phyloP scores from a whole-genome alignment of 768 basidiomycete species.

The Leccinum obscurum region DNA sequence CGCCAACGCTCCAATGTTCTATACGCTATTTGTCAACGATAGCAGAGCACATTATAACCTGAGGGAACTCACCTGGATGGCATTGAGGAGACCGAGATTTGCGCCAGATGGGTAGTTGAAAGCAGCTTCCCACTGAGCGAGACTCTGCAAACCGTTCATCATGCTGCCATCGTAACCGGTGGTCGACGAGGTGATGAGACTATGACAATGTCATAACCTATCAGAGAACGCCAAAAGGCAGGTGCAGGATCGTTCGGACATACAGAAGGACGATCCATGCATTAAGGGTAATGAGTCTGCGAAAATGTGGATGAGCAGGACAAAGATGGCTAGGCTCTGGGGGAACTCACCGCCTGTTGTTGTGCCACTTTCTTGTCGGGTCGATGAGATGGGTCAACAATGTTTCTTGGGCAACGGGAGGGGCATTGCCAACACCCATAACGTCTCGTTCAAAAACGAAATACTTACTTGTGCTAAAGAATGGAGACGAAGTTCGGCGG shows the following conservation, averaged over 20 bases:
- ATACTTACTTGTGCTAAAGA: not conserved
- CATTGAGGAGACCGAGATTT: not conserved
- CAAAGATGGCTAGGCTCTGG: not conserved
- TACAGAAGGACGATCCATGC: not conserved
- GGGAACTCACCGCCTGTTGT: not conserved
- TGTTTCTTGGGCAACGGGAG: not conserved
- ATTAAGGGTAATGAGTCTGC: not conserved
- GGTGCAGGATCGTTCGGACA: not conserved
- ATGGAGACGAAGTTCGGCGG: not conserved
- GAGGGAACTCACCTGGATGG: not conserved
- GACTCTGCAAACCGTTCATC: not conserved
- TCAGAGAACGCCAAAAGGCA: not conserved
- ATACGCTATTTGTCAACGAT: not conserved
- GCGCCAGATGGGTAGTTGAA: not conserved
- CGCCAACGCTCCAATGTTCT: not conserved
- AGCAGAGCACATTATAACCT: not conserved
- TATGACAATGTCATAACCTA: not conserved
- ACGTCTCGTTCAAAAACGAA: not conserved
- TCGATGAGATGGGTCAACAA: not conserved
- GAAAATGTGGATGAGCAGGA: not conserved
- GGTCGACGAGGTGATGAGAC: not conserved
- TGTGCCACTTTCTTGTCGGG: not conserved
- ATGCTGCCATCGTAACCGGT: not conserved
- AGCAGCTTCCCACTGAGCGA: not conserved
- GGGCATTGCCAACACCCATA: not conserved